Conservation (phyloP, 495 filamentous ascomycete genomes). For the Aspergillus ostianus region DNA sequence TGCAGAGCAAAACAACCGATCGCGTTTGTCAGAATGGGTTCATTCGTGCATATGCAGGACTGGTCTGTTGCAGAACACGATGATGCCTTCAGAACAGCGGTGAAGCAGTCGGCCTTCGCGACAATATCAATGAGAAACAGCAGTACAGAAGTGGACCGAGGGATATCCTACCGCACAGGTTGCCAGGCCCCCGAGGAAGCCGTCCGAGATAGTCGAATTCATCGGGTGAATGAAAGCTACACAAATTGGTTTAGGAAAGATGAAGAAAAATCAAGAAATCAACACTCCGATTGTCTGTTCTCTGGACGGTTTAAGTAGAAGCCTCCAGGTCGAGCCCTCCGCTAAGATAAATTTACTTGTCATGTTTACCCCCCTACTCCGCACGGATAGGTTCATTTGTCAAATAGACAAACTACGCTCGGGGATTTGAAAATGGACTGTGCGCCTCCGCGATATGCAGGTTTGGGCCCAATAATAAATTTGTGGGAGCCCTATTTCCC, state of each 20-base stretch:
- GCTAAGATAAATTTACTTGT: neutral
- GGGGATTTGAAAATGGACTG: neutral
- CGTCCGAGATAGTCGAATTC: slow-evolving; percentile 1
- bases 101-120: slow-evolving; percentile 3
- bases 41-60: slow-evolving; percentile 13
- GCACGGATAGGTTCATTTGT: neutral
- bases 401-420: neutral
- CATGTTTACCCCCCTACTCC: neutral
- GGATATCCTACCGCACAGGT: slow-evolving; percentile 10
- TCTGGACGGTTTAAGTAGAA: neutral
- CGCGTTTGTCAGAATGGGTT: slow-evolving; percentile 11
- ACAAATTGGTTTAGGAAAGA: neutral
- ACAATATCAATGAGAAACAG: neutral
- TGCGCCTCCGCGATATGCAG: neutral
- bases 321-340: neutral
- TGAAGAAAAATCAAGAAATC: neutral
- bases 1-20: slow-evolving; percentile 13
- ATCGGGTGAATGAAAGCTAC: neutral
- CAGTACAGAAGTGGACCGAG: neutral
- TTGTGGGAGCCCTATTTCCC: neutral
- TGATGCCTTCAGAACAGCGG: slow-evolving; percentile 3
- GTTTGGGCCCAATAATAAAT: neutral
- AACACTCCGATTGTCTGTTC: neutral
- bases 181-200: slow-evolving; percentile 1
- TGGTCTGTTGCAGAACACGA: slow-evolving; percentile 8